A percentile compares a stretch with the other conserved stretches of the same genome.
Conservation (phyloP, 2,329 filamentous ascomycete genomes). For the Alternaria triticimaculans region DNA sequence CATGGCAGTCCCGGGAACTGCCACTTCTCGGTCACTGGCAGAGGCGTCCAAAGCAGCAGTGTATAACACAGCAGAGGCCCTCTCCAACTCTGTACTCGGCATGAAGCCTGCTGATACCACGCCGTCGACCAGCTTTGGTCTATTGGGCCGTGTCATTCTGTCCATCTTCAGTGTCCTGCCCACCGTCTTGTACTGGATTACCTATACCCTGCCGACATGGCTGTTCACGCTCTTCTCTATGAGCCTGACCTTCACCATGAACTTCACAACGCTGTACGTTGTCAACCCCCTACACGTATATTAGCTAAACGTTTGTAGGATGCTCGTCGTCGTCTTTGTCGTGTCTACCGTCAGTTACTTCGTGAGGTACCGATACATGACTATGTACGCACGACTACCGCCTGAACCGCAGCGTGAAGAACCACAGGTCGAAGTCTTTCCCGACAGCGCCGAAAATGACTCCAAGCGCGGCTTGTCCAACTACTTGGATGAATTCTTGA, state of each 20-base stretch:
- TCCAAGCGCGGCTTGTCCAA: constrained; percentile 91
- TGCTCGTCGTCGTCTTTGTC: constrained; percentile 74
- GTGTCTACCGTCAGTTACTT: constrained; percentile 92
- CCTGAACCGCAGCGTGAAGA: constrained; percentile 96
- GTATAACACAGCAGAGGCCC: constrained; percentile 24
- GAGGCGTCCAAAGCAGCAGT: constrained; percentile 16
- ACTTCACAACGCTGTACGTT: constrained; percentile 88
- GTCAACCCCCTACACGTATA: constrained; percentile 2
- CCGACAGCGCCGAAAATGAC: constrained; percentile 87
- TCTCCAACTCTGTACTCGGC: constrained; percentile 28
- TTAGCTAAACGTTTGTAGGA: constrained; percentile 39
- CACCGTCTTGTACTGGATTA: constrained; percentile 73
- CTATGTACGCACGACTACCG: constrained; percentile 93
- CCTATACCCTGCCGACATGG: constrained; percentile 87
- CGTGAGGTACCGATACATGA: constrained; percentile 92
- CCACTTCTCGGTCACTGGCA: constrained; percentile 22
- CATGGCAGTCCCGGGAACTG: constrained; percentile 34
- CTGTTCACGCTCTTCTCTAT: constrained; percentile 90
- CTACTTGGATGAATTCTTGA: constrained; percentile 96
- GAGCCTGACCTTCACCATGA: constrained; percentile 97
- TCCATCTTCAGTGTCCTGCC: constrained; percentile 62
- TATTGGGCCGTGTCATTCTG: constrained; percentile 58
- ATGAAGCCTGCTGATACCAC: constrained; percentile 29
- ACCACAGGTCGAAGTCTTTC: constrained; percentile 92
- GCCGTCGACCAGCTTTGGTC: constrained; percentile 48